phyloP scores from a whole-genome alignment of 2,329 filamentous ascomycete species.

The Cercospora sojina region DNA sequence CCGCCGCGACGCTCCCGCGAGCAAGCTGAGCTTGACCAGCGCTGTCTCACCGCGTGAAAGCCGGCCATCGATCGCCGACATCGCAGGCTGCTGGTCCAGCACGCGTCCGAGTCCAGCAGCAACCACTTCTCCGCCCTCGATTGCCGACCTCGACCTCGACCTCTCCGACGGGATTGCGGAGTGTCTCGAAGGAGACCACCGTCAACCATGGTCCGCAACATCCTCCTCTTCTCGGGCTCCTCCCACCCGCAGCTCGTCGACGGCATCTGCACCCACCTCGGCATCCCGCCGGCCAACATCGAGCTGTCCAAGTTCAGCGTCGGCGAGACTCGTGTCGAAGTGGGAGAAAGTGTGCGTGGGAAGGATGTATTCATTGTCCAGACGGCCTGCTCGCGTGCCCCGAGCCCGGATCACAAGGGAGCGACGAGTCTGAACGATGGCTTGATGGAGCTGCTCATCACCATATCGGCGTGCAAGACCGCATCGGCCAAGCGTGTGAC shows the following conservation, averaged over 20 bases:
- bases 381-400: conserved; percentile 48
- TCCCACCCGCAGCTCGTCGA: conserved; percentile 88
- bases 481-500: conserved; percentile 91
- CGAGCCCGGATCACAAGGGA: conserved; percentile 12
- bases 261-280: conserved; percentile 82
- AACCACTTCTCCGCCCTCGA: not conserved
- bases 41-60: not conserved
- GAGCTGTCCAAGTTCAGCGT: conserved; percentile 90
- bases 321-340: conserved; percentile 92
- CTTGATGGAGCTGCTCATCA: conserved; percentile 94
- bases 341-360: conserved; percentile 91
- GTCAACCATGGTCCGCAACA: conserved; percentile 79
- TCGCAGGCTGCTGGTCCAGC: not conserved
- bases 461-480: conserved; percentile 96
- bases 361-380: conserved; percentile 99
- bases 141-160: not conserved
- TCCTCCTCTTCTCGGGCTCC: conserved; percentile 88
- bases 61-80: not conserved
- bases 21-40: conserved; percentile 11
- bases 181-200: not conserved
- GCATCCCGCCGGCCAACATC: conserved; percentile 79
- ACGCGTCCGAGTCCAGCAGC: not conserved
- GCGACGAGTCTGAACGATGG: conserved; percentile 67
- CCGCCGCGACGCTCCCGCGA: conserved; percentile 4
- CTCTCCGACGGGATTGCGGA: not conserved